phyloP scores from a whole-genome alignment of 805 yeast genomes.

The Yarrowia sp. region DNA sequence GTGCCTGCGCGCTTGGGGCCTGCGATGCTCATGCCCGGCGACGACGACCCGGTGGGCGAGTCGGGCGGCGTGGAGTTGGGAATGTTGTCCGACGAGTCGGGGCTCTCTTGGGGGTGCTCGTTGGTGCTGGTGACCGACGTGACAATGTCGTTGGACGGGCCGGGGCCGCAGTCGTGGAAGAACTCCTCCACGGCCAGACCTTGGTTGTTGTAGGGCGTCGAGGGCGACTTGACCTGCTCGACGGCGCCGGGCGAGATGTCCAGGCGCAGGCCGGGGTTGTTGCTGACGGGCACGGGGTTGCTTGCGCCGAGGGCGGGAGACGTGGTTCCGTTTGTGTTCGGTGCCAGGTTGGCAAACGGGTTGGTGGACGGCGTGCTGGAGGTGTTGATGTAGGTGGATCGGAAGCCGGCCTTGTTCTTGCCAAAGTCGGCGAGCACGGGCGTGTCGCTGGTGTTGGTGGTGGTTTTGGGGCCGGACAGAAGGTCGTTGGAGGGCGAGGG shows the following conservation, averaged over 20 bases:
- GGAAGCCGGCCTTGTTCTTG: not conserved
- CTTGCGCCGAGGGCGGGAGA: not conserved
- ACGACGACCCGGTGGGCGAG: conserved; percentile 12
- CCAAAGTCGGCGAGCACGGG: conserved; percentile 18
- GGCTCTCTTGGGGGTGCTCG: not conserved
- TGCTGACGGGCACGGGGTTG: not conserved
- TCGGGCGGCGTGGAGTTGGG: conserved; percentile 18
- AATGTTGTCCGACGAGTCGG: conserved; percentile 12
- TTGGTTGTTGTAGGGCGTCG: conserved; percentile 23
- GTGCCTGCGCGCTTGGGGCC: conserved; percentile 6
- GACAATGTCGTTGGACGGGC: conserved; percentile 14
- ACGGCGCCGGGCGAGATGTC: conserved; percentile 9
- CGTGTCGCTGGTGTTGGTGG: conserved; percentile 21
- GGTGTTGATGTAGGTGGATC: conserved; percentile 12
- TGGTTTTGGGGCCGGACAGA: conserved; percentile 15
- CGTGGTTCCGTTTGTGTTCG: not conserved
- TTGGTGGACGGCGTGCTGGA: not conserved
- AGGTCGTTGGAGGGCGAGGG: conserved; percentile 18
- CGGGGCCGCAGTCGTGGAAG: conserved; percentile 24
- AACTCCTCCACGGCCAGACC: conserved; percentile 19
- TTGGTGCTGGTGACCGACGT: conserved; percentile 7
- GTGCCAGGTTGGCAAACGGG: conserved; percentile 4
- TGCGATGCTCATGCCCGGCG: conserved; percentile 3
- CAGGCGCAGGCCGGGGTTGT: conserved; percentile 6
- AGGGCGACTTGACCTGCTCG: conserved; percentile 22